A percentile compares a stretch with the other conserved stretches of the same genome.
Evolutionary conservation across 805 yeast species (phyloP).

Genomic region (Metschnikowia colocasiae): DNA sequence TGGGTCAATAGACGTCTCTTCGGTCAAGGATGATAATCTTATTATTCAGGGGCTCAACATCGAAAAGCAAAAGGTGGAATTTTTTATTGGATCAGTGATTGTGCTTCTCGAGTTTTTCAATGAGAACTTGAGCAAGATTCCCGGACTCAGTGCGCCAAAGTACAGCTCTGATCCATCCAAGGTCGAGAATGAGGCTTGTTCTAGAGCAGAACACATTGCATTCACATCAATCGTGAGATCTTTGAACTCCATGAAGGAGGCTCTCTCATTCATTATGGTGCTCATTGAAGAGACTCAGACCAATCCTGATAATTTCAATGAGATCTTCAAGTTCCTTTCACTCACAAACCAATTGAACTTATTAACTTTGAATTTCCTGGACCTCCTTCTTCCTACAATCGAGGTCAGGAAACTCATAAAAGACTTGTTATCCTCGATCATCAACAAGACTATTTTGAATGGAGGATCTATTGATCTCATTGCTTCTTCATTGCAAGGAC

Average conservation of each 20-base stretch:
- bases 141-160: slow-evolving; percentile 57
- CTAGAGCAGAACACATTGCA: slow-evolving; percentile 90
- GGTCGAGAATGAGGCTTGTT: slow-evolving; percentile 60
- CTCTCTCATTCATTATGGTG: slow-evolving; percentile 80
- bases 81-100: slow-evolving; percentile 64
- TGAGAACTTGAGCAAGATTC: slow-evolving; percentile 58
- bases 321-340: slow-evolving; percentile 66
- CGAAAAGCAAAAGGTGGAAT: slow-evolving; percentile 54
- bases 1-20: slow-evolving; percentile 38
- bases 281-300: slow-evolving; percentile 66
- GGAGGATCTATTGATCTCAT: slow-evolving; percentile 93
- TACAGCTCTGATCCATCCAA: slow-evolving; percentile 47
- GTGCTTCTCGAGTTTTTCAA: slow-evolving; percentile 68
- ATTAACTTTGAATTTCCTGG: slow-evolving; percentile 63
- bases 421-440: slow-evolving; percentile 83
- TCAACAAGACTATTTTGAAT: slow-evolving; percentile 79
- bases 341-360: slow-evolving; percentile 66
- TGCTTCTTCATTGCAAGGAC: slow-evolving; percentile 81
- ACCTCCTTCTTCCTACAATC: slow-evolving; percentile 69
- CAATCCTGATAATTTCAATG: slow-evolving; percentile 47
- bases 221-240: slow-evolving; percentile 73
- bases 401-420: slow-evolving; percentile 65
- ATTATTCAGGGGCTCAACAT: slow-evolving; percentile 45
- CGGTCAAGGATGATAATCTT: slow-evolving; percentile 42
- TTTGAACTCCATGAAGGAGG: slow-evolving; percentile 78